These are phyloP conservation scores for Pythium phragmitis DNA, from an alignment of 352 stramenopile genomes.

Conservation along the genomic window DNA sequence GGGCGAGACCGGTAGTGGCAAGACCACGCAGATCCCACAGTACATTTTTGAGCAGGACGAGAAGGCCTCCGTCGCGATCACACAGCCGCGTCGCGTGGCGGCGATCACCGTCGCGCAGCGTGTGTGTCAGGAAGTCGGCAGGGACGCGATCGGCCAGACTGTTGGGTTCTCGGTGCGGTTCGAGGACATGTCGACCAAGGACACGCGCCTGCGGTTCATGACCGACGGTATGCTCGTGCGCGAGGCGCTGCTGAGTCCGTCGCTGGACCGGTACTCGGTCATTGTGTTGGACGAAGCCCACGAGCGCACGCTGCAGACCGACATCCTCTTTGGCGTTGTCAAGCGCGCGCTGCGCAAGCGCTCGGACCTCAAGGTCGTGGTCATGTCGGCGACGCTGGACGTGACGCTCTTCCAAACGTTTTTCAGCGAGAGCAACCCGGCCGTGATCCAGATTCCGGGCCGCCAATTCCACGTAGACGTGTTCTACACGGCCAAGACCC, in stretches of 20 bases:
- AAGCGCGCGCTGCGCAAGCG: constrained; percentile 80
- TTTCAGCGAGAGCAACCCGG: constrained; percentile 86
- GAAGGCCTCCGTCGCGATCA: constrained; percentile 65
- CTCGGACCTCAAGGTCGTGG: constrained; percentile 91
- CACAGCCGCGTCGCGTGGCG: constrained; percentile 77
- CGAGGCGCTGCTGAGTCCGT: constrained; percentile 71
- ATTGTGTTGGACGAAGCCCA: constrained; percentile 88
- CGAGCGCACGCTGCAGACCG: constrained; percentile 87
- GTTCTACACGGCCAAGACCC: constrained; percentile 86
- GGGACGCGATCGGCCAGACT: constrained; percentile 42
- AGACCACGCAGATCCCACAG: constrained; percentile 91
- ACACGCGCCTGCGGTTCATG: constrained; percentile 95
- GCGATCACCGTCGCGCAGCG: constrained; percentile 84
- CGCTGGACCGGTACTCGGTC: constrained; percentile 77
- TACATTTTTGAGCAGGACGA: constrained; percentile 76
- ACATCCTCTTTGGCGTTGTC: constrained; percentile 90
- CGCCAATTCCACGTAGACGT: constrained; percentile 90
- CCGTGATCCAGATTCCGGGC: constrained; percentile 85
- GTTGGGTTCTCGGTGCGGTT: constrained; percentile 95
- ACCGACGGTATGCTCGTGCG: constrained; percentile 92
- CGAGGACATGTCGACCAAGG: constrained; percentile 87
- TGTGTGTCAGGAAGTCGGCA: constrained; percentile 66
- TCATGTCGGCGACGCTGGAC: constrained; percentile 99
- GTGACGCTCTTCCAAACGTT: constrained; percentile 92
- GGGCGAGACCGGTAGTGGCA: constrained; percentile 89